Evolutionary conservation across 2,329 filamentous ascomycete species (phyloP), one percentile per base, ranked within the genome.

Genomic region (Dendrostoma leiphaemia): DNA sequence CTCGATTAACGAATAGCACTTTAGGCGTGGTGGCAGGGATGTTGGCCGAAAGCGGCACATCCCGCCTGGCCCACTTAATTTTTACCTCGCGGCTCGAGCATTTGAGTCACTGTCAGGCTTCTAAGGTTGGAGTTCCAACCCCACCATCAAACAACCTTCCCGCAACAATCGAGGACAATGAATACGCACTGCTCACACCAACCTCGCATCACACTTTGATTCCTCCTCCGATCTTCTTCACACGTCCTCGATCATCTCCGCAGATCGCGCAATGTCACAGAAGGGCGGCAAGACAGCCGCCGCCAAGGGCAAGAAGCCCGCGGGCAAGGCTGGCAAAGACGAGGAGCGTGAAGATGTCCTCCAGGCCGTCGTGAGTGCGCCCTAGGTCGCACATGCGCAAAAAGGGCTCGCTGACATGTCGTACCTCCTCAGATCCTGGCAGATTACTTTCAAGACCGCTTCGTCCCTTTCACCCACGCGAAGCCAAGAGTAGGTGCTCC

Each of bases 361-460:
- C 52, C 81, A 84, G 69, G 79, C 79, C 28, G 79, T 82, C 60
- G 78, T 80, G 68, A 59, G 77, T 76, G 21, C 28, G 8, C 24
- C n/a, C 44, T 53, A 46, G 41, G 62, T 65, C 59, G 62, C 65
- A n/a, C 63, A 17, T 44, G 28, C 12, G n/a, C 34, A n/a, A 45
- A 50, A 40, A 46, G n/a, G 8, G 4, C 26, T 37, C 29, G 53
- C 53, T 59, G 56, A 62, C 60, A 63, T 63, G 52, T 65, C 1
- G 12, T 13, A 44, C n/a, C 7, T 50, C 29, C 50, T 6, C 65
- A 94, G 89, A 81, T 99, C 56, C 84, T 99, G 60, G 89, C 93
- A 61, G 94, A 99, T 77, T 92, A 91, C 1, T 99, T 96, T 69
- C 92, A 97, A 71, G 91, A 91, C 45, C 81, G 91, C 69, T 99